phyloP scores from a whole-genome alignment of 805 yeast species.

The Candida awuae region DNA sequence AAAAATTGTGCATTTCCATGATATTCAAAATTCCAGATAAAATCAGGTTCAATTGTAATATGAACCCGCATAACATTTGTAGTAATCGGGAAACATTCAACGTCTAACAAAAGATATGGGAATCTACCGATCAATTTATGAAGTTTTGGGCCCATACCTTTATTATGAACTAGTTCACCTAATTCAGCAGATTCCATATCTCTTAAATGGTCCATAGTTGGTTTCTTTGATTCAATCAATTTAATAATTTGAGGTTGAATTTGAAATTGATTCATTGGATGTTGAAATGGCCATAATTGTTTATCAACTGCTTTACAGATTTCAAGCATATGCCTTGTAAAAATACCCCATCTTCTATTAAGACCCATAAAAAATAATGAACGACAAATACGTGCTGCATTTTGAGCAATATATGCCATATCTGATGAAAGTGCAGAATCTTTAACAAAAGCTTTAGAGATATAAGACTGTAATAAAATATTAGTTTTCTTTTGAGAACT shows the following conservation, averaged over 20 bases:
- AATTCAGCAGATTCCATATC: slow-evolving; percentile 69
- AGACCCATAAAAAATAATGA: slow-evolving; percentile 84
- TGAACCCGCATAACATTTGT: slow-evolving; percentile 78
- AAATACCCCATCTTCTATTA: slow-evolving; percentile 84
- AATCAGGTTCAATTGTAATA: slow-evolving; percentile 62
- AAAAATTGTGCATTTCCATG: slow-evolving; percentile 84
- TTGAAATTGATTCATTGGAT: slow-evolving; percentile 84
- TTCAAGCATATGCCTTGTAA: slow-evolving; percentile 65
- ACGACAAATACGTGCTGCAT: slow-evolving; percentile 85
- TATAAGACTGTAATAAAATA: slow-evolving; percentile 76
- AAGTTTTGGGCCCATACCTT: slow-evolving; percentile 58
- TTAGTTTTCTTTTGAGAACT: slow-evolving; percentile 82
- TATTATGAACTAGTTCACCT: slow-evolving; percentile 85
- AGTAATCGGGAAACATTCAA: slow-evolving; percentile 86
- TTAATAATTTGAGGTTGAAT: slow-evolving; percentile 59
- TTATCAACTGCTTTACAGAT: slow-evolving; percentile 82
- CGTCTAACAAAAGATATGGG: slow-evolving; percentile 67
- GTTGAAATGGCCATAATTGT: slow-evolving; percentile 82
- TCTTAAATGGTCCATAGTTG: slow-evolving; percentile 62
- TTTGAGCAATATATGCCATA: slow-evolving; percentile 89
- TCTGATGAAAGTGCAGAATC: slow-evolving; percentile 84
- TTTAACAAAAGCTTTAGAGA: slow-evolving; percentile 62
- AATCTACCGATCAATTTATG: slow-evolving; percentile 57
- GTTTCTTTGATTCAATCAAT: slow-evolving; percentile 53
- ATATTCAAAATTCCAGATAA: slow-evolving; percentile 71